Percentiles rank a stretch among this genome's conserved stretches.
Evolutionary conservation across 2,329 filamentous ascomycete species (phyloP).

Genomic region (Fonsecaea erecta): DNA sequence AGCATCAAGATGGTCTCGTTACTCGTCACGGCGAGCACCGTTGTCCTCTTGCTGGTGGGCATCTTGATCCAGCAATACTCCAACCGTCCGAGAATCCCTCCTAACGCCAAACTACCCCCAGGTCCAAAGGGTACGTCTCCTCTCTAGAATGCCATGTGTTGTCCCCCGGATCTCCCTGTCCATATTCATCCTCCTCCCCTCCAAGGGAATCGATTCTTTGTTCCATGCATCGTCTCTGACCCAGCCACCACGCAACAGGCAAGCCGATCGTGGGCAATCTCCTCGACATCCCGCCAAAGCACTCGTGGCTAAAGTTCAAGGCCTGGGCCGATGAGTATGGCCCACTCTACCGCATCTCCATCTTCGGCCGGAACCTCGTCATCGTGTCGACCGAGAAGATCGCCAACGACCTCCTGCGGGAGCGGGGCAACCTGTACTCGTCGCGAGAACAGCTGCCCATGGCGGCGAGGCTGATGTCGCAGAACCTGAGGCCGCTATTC

Average conservation of each 20-base stretch:
- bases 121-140: slow-evolving; percentile 19
- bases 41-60: slow-evolving; percentile 1
- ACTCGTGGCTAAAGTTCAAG: slow-evolving; percentile 51
- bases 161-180: neutral
- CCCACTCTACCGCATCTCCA: slow-evolving; percentile 51
- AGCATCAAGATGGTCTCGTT: slow-evolving; percentile 9
- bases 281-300: slow-evolving; percentile 42
- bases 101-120: slow-evolving; percentile 15
- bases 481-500: slow-evolving; percentile 41
- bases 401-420: slow-evolving; percentile 50
- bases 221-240: neutral
- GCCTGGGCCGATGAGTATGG: slow-evolving; percentile 46
- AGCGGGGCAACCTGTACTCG: slow-evolving; percentile 48
- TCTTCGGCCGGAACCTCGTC: slow-evolving; percentile 48
- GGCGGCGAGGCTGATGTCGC: slow-evolving; percentile 43
- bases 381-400: slow-evolving; percentile 48
- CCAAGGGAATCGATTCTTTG: neutral
- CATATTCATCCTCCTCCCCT: neutral
- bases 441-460: slow-evolving; percentile 45
- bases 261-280: slow-evolving; percentile 44
- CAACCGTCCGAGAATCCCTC: slow-evolving; percentile 6
- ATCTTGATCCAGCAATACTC: slow-evolving; percentile 14
- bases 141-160: neutral
- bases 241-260: slow-evolving; percentile 3
- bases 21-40: neutral